phyloP scores from a whole-genome alignment of 257 asterid genomes.

The Lycium barbarum region DNA sequence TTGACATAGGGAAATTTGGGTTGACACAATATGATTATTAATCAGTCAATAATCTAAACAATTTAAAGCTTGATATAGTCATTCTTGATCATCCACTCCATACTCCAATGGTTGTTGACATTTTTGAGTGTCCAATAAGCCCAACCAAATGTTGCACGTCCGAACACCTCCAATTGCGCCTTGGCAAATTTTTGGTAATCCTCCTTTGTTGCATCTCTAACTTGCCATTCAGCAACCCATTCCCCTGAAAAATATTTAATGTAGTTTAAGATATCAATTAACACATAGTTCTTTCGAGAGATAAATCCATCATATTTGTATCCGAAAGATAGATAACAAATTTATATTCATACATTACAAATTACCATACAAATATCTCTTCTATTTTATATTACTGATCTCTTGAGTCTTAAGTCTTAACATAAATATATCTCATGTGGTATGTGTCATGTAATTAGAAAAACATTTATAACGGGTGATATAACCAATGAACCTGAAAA shows the following conservation, averaged over 20 bases:
- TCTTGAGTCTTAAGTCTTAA: no score
- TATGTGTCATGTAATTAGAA: neutral
- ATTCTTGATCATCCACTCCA: slow-evolving; percentile 80
- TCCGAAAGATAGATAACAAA: no score
- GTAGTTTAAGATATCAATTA: neutral
- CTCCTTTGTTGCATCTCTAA: slow-evolving; percentile 50
- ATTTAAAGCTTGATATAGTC: slow-evolving; percentile 57
- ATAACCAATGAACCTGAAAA: no score
- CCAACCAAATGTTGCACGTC: slow-evolving; percentile 73
- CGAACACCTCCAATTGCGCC: slow-evolving; percentile 68
- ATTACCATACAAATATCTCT: no score
- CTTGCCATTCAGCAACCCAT: slow-evolving; percentile 83
- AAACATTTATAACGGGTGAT: neutral
- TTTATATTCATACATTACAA: no score
- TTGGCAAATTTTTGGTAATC: slow-evolving; percentile 57
- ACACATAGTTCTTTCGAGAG: no score
- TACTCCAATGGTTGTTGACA: slow-evolving; percentile 44
- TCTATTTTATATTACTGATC: no score
- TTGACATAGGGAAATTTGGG: neutral
- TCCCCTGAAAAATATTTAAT: slow-evolving; percentile 52
- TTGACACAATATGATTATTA: neutral
- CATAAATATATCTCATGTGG: neutral
- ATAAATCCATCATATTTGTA: no score
- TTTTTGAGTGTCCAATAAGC: slow-evolving; percentile 74
- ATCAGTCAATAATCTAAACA: neutral